phyloP scores from a whole-genome alignment of 1,284 basidiomycete genomes.

The Ganoderma lingzhi region DNA sequence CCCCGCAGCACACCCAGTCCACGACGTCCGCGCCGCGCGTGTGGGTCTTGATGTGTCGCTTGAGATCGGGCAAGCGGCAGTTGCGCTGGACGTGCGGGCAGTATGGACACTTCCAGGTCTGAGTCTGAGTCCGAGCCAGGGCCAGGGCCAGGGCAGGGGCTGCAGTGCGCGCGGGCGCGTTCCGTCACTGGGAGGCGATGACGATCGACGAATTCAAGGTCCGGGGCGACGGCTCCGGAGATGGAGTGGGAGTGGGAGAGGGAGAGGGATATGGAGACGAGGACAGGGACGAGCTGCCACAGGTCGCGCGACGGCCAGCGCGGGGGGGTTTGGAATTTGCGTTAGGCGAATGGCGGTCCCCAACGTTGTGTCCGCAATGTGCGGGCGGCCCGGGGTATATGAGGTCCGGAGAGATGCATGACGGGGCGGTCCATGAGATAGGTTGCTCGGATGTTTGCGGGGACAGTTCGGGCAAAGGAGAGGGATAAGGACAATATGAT shows the following conservation, averaged over 20 bases:
- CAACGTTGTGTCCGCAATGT: not conserved
- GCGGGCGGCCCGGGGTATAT: not conserved
- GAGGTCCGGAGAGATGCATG: not conserved
- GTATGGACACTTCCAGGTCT: too few species aligned
- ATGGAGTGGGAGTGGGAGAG: not conserved
- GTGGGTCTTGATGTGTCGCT: too few species aligned
- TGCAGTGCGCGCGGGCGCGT: not conserved
- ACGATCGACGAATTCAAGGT: not conserved
- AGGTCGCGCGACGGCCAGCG: not conserved
- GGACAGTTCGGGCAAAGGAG: not conserved
- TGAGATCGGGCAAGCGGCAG: too few species aligned
- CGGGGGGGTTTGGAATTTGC: not conserved
- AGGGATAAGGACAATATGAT: not conserved
- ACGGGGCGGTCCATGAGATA: too few species aligned
- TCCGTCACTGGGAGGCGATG: not conserved
- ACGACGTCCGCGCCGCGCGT: constrained; percentile 8
- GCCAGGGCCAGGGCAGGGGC: too few species aligned
- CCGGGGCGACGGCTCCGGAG: not conserved
- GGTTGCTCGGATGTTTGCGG: not conserved
- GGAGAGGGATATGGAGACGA: not conserved
- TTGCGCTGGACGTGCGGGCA: too few species aligned
- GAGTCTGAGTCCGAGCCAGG: too few species aligned
- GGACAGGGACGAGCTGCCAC: not conserved
- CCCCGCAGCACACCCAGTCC: constrained; percentile 50
- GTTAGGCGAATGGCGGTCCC: not conserved